Base-by-base conservation (phyloP, 2,329 filamentous ascomycete genomes). In the Penicillium sp. region DNA sequence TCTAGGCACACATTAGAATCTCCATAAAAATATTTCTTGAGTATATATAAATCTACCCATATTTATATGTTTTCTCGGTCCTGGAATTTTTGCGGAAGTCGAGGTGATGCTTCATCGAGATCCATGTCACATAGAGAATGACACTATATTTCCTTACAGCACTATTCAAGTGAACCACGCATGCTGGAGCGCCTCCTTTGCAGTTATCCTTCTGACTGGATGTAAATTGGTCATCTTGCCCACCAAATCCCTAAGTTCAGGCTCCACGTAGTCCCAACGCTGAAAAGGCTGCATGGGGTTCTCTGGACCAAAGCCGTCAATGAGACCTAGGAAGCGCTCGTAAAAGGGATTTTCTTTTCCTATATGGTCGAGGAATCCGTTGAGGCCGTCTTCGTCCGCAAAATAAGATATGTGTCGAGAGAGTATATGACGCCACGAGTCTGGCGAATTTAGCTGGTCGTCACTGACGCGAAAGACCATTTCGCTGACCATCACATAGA, bases 351-450 rank as follows among this genome's bases (percentile, higher is more conserved):
- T 49, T 21, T 71, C 65, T 53, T 58, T 48, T 43, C 74, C 74
- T 33, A 78, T 70, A 62, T 77, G 73, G 46, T 70, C 62, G 21
- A 79, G 43, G 24, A 47, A n/a, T 20, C 20, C 43, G 14, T 47
- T 26, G 43, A 78, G 66, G 43, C 73, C 68, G 1, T 60, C 48
- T 26, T 47, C 40, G 28, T 56, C 43, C 23, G 70, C 71, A 64
- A 80, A 80, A 60, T 75, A 76, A 3, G 77, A 80, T 30, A 79
- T 68, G 58, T 79, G 77, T 21, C 73, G 71, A 33, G 52, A 56
- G 24, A 64, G 61, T 21, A 64, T 55, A 57, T 62, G 53, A 20
- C 63, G 52, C 66, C 68, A 70, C 1, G 64, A 58, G 40, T 67
- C 62, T 0, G 59, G 43, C 1, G 61, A 59, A 1, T 56, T 49